Base-by-base conservation (phyloP, 148 eudicot species). In the Fagopyrum homotropicum region DNA sequence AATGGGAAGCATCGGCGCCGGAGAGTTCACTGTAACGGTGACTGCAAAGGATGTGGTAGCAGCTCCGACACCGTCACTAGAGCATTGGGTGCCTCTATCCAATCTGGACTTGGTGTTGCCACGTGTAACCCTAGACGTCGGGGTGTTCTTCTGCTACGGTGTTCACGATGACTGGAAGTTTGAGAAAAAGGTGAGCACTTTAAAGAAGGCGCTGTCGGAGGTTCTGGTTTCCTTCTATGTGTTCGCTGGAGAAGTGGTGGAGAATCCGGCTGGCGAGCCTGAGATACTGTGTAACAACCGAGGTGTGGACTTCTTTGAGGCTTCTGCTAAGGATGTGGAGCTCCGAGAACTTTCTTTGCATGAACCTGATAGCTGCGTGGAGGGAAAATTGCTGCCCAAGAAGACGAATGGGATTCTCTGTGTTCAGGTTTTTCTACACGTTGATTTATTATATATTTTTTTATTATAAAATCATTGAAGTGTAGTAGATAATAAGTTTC, bases 201-300 rank as follows among this genome's bases (percentile, higher is more conserved):
- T 86, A 12, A 91, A 89, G 81, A 82, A 82, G 63, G 82, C 88
- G 1, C 51, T 91, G 46, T 86, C 88, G 3, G 74, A 84, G 72
- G 75, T 84, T 1, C 78, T 91, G 9, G 88, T 81, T 1, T 73
- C 83, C 0, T 89, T 59, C 74, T 87, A 86, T 46, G 73, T 81
- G 10, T 82, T 89, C 54, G 88, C 88, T 1, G 98, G 98, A 66
- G 87, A 84, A 51, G 44, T 88, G 6, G 91, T 85, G 16, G n/a
- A 77, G 8, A 92, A 84, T 82, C 44, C 61, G 7, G 81, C 69
- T 4, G 91, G 93, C 5, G 95, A 90, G 81, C 90, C 91, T 3
- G 91, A 87, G 83, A 72, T 92, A 44, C 85, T 85, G 6, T 90
- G 98, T 77, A 90, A 87, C 82, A 92, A 90, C 79, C 79, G 84